Conservation (phyloP, 2,329 filamentous ascomycete species). For the Dothiorella sarmentorum region DNA sequence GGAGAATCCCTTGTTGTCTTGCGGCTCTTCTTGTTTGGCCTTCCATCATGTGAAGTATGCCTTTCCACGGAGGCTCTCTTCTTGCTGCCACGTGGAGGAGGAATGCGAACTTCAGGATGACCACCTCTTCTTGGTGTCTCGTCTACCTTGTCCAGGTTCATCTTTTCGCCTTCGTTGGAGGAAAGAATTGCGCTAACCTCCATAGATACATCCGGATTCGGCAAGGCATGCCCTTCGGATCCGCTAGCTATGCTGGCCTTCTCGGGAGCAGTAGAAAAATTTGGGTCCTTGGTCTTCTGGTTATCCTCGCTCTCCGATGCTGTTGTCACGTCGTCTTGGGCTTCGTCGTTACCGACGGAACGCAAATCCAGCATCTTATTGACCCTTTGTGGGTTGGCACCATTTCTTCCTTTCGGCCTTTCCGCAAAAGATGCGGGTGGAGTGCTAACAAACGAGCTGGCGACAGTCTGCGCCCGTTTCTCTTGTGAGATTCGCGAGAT, state of each 20-base stretch:
- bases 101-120: background rate
- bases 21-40: background rate
- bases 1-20: background rate
- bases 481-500: background rate
- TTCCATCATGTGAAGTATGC: background rate
- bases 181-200: background rate
- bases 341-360: background rate
- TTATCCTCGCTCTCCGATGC: background rate
- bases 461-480: background rate
- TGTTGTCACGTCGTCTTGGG: too few relatives aligned
- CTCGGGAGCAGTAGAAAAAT: background rate
- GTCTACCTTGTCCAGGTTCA: conserved; percentile 15
- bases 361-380: background rate
- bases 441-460: background rate
- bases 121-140: conserved; percentile 2
- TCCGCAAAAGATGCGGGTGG: background rate
- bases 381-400: background rate
- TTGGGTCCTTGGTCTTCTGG: background rate
- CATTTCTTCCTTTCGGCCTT: background rate
- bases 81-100: background rate
- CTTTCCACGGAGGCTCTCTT: background rate
- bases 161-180: background rate
- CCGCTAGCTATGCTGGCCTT: too few relatives aligned
- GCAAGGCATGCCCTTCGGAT: background rate
- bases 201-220: background rate